These are phyloP conservation scores for Elongisporangium undulatum DNA, from an alignment of 352 stramenopile genomes.

Conservation along the genomic window DNA sequence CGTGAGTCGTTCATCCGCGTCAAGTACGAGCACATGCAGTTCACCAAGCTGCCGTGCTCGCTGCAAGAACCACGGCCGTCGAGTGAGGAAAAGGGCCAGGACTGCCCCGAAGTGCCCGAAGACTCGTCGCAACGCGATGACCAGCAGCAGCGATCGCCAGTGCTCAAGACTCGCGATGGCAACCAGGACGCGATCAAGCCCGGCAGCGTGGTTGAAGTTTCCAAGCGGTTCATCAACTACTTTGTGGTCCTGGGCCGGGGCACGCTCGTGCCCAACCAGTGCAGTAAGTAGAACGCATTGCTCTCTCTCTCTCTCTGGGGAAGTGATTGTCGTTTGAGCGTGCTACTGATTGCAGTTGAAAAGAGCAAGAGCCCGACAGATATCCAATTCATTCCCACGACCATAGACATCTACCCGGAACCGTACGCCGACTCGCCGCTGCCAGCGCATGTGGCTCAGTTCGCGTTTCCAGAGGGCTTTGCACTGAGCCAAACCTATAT, in stretches of 20 bases:
- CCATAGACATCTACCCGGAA: conserved; percentile 68
- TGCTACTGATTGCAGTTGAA: conserved; percentile 30
- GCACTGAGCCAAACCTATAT: conserved; percentile 49
- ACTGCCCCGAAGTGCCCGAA: conserved; percentile 47
- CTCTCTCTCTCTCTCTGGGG: conserved; percentile 2
- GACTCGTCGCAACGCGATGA: conserved; percentile 19
- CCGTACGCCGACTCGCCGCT: conserved; percentile 49
- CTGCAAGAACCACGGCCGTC: background rate
- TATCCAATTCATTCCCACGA: conserved; percentile 59
- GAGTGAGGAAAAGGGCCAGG: conserved; percentile 43
- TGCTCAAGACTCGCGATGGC: conserved; percentile 15
- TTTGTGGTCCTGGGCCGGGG: conserved; percentile 77
- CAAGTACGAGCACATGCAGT: conserved; percentile 71
- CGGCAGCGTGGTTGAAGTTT: conserved; percentile 63
- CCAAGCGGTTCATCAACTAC: conserved; percentile 81
- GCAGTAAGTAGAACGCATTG: conserved; percentile 34
- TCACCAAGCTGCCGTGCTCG: conserved; percentile 39
- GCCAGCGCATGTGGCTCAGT: conserved; percentile 64
- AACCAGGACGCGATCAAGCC: conserved; percentile 35
- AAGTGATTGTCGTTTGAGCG: background rate
- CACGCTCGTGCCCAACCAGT: conserved; percentile 50
- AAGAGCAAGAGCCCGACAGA: conserved; percentile 68
- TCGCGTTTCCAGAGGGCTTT: conserved; percentile 79
- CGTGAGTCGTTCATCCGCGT: conserved; percentile 54
- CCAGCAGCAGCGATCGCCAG: conserved; percentile 35